Evolutionary conservation across 129 eudicot genomes (phyloP), one percentile per base, ranked within the genome.

Genomic region (Deinandra increscens): DNA sequence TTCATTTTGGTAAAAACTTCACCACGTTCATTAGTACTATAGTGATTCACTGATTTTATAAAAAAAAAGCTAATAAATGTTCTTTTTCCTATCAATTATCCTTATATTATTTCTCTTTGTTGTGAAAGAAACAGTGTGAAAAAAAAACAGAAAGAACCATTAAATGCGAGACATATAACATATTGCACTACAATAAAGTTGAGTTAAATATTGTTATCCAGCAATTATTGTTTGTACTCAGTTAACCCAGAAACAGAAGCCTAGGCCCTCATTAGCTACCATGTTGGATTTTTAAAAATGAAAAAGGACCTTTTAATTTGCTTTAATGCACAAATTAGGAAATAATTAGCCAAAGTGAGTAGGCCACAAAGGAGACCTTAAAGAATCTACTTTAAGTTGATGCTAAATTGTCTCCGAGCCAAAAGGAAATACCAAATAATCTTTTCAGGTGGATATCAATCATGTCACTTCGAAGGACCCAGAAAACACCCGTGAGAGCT

Each of bases 281-380:
- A 38, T 38, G 26, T 23, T 60, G 4, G 70, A 58, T 61, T 7
- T 55, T 20, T 66, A 58, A 36, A 50, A 50, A 19, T 11, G 13
- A n/a, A 65, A 74, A 74, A 41, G n/a, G 13, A 26, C 66, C 67
- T 65, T 74, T 74, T 41, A 66, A 55, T 2, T 65, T 75, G 73
- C 73, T 75, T 75, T 75, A 75, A 18, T 43, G 73, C 79, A 66
- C 68, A 81, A 81, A 64, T 85, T 83, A 68, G 45, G 86, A 85
- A 85, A 77, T 59, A 34, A 74, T 64, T 33, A 17, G 49, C 73
- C 60, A 66, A 75, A 75, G 68, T 66, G 73, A 85, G 97, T 74
- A 78, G 69, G 80, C 91, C 97, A 90, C 78, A 68, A 87, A 69
- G 97, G 91, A 73, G 87, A 90, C 92, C 90, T 70, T 71, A 71